Conservation (phyloP, 257 asterid species). For the Nicotiana obtusifolia region DNA sequence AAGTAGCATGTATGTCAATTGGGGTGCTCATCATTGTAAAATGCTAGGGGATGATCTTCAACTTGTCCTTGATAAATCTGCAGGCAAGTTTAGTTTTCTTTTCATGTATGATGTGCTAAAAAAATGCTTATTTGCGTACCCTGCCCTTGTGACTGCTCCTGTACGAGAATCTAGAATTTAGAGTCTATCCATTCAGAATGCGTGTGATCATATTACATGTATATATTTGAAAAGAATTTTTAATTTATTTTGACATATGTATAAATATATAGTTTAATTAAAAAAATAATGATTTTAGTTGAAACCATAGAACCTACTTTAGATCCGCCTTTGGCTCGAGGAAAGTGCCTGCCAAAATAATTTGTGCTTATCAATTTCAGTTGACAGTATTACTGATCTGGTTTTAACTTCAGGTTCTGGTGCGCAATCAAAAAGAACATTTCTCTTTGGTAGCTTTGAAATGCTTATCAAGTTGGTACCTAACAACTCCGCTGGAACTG, state of each 20-base stretch:
- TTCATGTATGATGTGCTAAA: too few relatives aligned
- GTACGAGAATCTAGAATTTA: background rate
- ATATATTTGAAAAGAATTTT: too few relatives aligned
- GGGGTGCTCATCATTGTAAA: constrained; percentile 2
- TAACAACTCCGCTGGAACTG: constrained; percentile 82
- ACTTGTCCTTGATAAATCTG: constrained; percentile 6
- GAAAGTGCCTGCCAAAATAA: too few relatives aligned
- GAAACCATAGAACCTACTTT: too few relatives aligned
- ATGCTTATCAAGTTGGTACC: constrained; percentile 59
- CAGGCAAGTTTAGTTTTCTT: background rate
- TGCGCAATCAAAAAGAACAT: constrained; percentile 45
- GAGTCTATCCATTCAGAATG: background rate
- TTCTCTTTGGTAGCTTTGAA: constrained; percentile 65
- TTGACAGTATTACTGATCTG: background rate
- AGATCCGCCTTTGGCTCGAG: too few relatives aligned
- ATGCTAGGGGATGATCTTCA: constrained; percentile 2
- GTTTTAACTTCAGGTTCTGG: constrained; percentile 45
- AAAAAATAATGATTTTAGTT: too few relatives aligned
- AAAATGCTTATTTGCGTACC: too few relatives aligned
- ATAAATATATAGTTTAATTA: too few relatives aligned
- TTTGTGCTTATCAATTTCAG: background rate
- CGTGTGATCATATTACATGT: background rate
- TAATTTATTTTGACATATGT: too few relatives aligned
- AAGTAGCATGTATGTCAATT: constrained; percentile 7
- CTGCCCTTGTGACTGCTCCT: background rate